Conservation (phyloP, 2,329 filamentous ascomycete species). For the Stromatinia cepivora region DNA sequence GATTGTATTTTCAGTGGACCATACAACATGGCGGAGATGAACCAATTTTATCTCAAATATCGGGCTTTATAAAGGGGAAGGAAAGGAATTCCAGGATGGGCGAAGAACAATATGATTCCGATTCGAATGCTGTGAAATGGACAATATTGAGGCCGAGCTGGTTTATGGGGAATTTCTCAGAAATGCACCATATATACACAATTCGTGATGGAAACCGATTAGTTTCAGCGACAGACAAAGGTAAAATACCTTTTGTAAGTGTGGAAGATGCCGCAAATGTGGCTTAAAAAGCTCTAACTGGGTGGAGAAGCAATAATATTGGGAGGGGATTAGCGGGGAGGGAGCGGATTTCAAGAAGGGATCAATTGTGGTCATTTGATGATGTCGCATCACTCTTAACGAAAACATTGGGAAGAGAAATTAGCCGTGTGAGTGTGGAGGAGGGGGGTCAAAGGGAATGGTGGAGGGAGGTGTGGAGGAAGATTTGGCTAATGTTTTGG, state of each 20-base stretch:
- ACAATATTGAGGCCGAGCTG: slow-evolving; percentile 49
- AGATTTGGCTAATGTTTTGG: slow-evolving; percentile 1
- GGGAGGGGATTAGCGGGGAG: background rate
- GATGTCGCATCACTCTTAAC: background rate
- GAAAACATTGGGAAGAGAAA: background rate
- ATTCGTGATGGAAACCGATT: slow-evolving; percentile 46
- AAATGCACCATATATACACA: slow-evolving; percentile 37
- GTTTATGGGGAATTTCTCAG: slow-evolving; percentile 52
- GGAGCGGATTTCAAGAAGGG: background rate
- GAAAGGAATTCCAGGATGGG: too few relatives aligned
- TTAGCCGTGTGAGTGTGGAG: background rate
- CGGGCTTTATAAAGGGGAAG: slow-evolving; percentile 42
- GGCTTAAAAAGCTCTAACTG: background rate
- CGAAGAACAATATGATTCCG: background rate
- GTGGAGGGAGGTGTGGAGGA: slow-evolving; percentile 2
- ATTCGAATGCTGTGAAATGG: slow-evolving; percentile 44
- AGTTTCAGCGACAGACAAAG: slow-evolving; percentile 45
- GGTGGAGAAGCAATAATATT: background rate
- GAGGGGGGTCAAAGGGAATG: slow-evolving; percentile 7
- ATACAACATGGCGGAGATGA: slow-evolving; percentile 43
- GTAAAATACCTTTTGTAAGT: slow-evolving; percentile 10
- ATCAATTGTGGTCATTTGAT: slow-evolving; percentile 37
- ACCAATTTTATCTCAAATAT: slow-evolving; percentile 43
- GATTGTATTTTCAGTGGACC: slow-evolving; percentile 49
- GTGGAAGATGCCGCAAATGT: slow-evolving; percentile 7